Evolutionary conservation across 257 asterid genomes (phyloP), one percentile per base, ranked within the genome.

Genomic region (Ophiorrhiza pumila): DNA sequence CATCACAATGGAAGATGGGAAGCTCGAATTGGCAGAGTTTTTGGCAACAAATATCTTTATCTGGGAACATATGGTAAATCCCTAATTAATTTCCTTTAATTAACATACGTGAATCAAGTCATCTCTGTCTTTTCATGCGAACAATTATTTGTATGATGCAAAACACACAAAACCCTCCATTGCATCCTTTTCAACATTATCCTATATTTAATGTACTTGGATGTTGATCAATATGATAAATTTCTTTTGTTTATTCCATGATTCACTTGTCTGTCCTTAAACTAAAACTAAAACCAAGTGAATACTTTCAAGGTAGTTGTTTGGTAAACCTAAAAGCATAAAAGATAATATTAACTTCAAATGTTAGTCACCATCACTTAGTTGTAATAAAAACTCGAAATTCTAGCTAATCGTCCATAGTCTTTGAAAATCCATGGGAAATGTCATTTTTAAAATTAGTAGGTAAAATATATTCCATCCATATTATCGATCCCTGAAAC

Each of bases 1-100:
- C 97, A 91, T 46, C 96, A 91, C 68, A 91, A 91, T 71, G 97
- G 97, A 79, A 87, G 95, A 89, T 91, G 97, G 97, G 97, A 91
- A 83, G 97, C 96, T 69, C 83, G 97, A 74, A 91, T 91, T 31
- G 97, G 97, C 14, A 75, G 96, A 73, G 96, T 91, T 50, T 91
- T 91, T 52, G 97, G 97, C 73, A 91, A 91, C 73, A 91, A 89
- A 56, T 91, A 91, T 67, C 96, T 91, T 27, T 91, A 91, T 63
- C 89, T 91, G 46, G 97, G 97, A 78, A 91, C 97, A 49, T 91
- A 91, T 39, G 96, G 97, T 89, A 88, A 80, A 22, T 39, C 55
- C 32, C 29, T 45, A 25, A 18, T 49, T 45, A 25, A 18, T 49
- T 50, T 17, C 11, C 66, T 13, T 22, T 42, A 46, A 23, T 18